Percentiles rank a stretch among this genome's conserved stretches.
Evolutionary conservation across 176 grass and related monocot genomes (phyloP).

Genomic region (Carex pumila): DNA sequence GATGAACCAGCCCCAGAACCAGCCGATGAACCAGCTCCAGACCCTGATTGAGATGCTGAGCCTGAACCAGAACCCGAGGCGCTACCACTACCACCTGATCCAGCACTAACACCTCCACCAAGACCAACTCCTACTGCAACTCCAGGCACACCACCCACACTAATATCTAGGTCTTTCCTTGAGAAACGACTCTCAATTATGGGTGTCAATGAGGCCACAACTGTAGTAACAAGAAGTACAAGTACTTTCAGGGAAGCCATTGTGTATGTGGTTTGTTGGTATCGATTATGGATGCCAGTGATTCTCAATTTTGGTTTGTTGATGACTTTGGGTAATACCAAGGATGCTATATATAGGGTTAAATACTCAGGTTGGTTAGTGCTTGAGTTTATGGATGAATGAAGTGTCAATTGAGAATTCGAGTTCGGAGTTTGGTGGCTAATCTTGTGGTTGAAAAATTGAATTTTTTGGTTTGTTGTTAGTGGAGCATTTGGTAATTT

Average conservation of each 20-base stretch:
- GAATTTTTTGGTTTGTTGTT: neutral
- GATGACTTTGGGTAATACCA: neutral
- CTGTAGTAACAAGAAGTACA: neutral
- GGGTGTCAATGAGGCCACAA: neutral
- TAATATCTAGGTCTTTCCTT: slow-evolving; percentile 61
- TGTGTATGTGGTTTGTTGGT: neutral
- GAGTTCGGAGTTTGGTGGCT: neutral
- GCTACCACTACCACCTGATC: slow-evolving; percentile 1
- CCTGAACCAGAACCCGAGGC: slow-evolving; percentile 9
- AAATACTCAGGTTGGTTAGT: neutral
- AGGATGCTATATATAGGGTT: slow-evolving; percentile 30
- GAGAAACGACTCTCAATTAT: slow-evolving; percentile 26
- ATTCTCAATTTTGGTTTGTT: neutral
- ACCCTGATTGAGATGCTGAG: slow-evolving; percentile 5
- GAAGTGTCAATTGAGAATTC: slow-evolving; percentile 1
- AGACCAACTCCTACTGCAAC: slow-evolving; percentile 33
- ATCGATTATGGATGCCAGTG: no score
- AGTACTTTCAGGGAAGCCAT: slow-evolving; percentile 15
- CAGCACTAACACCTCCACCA: slow-evolving; percentile 19
- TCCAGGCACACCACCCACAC: slow-evolving; percentile 31
- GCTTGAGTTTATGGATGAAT: neutral
- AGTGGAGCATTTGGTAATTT: slow-evolving; percentile 7
- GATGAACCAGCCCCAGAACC: slow-evolving; percentile 11
- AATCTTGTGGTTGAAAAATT: slow-evolving; percentile 13
- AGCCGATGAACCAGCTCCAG: slow-evolving; percentile 6